Conservation (phyloP, 2,329 filamentous ascomycete genomes). For the Exophiala mesophila region DNA sequence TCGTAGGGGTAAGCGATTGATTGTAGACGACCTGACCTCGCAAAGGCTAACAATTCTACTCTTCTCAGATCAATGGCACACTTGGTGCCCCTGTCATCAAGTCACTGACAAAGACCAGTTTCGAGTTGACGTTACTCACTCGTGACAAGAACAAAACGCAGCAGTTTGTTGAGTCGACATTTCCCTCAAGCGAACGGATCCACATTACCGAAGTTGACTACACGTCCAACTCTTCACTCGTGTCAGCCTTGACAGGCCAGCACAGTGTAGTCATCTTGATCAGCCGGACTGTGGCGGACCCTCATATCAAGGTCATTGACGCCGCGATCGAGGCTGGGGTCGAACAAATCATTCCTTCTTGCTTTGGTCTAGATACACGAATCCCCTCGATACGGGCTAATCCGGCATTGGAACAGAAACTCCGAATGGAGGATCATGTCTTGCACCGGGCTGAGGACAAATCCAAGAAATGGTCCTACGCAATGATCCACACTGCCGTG, state of each 20-base stretch:
- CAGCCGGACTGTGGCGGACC: not conserved
- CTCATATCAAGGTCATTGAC: conserved; percentile 25
- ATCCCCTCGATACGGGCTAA: conserved; percentile 16
- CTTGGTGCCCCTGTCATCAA: not conserved
- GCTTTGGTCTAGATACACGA: conserved; percentile 28
- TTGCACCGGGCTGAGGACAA: conserved; percentile 8
- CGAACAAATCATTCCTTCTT: conserved; percentile 28
- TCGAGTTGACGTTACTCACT: not conserved
- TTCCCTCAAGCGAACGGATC: not conserved
- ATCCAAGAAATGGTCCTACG: conserved; percentile 27
- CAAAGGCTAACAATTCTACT: not conserved
- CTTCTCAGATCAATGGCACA: conserved; percentile 1
- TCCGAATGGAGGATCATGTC: conserved; percentile 13
- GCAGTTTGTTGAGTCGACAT: not conserved
- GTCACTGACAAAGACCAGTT: not conserved
- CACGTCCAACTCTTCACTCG: not conserved
- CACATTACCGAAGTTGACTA: not conserved
- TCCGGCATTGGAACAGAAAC: conserved; percentile 12
- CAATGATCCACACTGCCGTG: conserved; percentile 28
- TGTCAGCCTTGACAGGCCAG: not conserved
- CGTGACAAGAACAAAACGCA: not conserved
- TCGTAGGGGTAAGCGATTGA: conserved; percentile 2
- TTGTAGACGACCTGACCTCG: not conserved
- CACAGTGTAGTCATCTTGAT: conserved; percentile 1
- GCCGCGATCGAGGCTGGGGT: conserved; percentile 24